Evolutionary conservation across 306 rosid genomes (phyloP).

Genomic region (Rosa multiflora): DNA sequence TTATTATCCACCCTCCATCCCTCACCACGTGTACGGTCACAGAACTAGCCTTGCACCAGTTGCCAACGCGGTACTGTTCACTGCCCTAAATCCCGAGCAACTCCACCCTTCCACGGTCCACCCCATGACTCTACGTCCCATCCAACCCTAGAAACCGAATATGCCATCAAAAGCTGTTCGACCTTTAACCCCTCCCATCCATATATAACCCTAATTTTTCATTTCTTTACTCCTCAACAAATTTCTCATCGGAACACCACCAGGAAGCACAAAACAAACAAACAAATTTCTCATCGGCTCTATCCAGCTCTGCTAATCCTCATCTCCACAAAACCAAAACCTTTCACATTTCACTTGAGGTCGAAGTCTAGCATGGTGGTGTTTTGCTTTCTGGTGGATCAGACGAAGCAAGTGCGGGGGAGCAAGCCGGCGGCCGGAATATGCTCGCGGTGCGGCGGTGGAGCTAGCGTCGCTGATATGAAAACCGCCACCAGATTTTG

Average conservation of each 20-base stretch:
- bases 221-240: neutral
- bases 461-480: constrained; percentile 90
- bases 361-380: constrained; percentile 47
- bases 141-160: constrained; percentile 9
- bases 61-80: constrained; percentile 17
- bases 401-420: constrained; percentile 48
- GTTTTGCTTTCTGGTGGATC: constrained; percentile 85
- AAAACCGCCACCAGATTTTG: constrained; percentile 84
- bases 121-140: neutral
- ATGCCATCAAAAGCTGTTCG: constrained; percentile 17
- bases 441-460: constrained; percentile 86
- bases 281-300: neutral
- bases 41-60: neutral
- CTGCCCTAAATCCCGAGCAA: neutral
- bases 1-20: neutral
- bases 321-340: neutral
- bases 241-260: neutral
- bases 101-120: neutral
- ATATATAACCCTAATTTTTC: neutral
- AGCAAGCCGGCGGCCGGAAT: constrained; percentile 91
- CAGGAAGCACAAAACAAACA: too few relatives aligned
- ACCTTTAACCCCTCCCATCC: constrained; percentile 5
- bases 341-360: neutral
- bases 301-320: neutral
- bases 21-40: constrained; percentile 28